phyloP scores from a whole-genome alignment of 371 early-diverging fungal genomes.

The Mortierella sp. region DNA sequence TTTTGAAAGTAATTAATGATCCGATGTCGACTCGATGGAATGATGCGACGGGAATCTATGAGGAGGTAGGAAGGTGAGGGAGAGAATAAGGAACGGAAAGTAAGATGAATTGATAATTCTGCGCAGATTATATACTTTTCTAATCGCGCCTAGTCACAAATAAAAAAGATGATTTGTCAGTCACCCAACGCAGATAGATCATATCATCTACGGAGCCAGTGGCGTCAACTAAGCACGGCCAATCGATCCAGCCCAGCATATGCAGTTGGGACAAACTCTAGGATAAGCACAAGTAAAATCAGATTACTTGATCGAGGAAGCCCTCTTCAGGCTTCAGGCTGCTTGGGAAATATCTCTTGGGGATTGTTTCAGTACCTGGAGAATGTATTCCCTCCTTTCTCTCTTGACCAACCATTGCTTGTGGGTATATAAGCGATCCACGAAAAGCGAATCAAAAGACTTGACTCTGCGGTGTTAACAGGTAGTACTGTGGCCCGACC shows the following conservation, averaged over 20 bases:
- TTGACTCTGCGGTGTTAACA: too few species aligned
- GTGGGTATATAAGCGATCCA: too few species aligned
- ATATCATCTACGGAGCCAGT: background rate
- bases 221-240: background rate
- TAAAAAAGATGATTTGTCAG: constrained; percentile 33
- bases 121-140: constrained; percentile 8
- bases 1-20: constrained; percentile 24
- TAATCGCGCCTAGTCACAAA: constrained; percentile 8
- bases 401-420: too few species aligned
- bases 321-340: too few species aligned
- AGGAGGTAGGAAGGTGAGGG: background rate
- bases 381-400: too few species aligned
- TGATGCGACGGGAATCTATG: constrained; percentile 40
- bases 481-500: too few species aligned
- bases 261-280: background rate
- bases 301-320: too few species aligned
- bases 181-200: constrained; percentile 18
- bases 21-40: constrained; percentile 53
- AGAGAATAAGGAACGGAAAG: constrained; percentile 1
- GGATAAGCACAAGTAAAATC: too few species aligned
- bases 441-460: too few species aligned
- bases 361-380: too few species aligned
- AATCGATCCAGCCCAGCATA: background rate
- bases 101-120: constrained; percentile 1
- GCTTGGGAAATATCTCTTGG: too few species aligned